Conservation (phyloP, 768 basidiomycete species). For the Piloderma croceum region DNA sequence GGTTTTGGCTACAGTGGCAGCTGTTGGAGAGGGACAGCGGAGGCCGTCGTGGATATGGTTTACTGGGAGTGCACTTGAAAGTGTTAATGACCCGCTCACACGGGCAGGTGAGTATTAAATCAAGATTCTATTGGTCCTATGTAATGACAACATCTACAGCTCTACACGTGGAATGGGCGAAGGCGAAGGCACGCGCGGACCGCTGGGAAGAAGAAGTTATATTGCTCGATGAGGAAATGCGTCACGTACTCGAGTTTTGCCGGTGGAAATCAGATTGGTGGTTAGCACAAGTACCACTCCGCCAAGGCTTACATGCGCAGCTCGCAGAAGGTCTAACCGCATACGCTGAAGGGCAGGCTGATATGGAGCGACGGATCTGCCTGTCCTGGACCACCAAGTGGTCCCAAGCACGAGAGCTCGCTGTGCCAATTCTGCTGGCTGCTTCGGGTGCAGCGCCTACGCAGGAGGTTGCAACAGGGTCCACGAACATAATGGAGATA, state of each 20-base stretch:
- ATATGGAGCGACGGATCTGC: too few species aligned
- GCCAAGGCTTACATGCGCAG: neutral
- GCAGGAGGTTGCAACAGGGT: too few species aligned
- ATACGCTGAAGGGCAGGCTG: neutral
- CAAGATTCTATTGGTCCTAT: neutral
- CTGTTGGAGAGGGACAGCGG: slow-evolving; percentile 3
- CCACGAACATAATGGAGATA: too few species aligned
- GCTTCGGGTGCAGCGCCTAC: too few species aligned
- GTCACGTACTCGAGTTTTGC: slow-evolving; percentile 14
- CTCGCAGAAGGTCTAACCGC: neutral
- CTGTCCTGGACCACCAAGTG: too few species aligned
- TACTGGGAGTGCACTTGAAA: neutral
- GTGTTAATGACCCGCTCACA: neutral
- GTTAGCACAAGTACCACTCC: neutral
- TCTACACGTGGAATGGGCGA: slow-evolving; percentile 21
- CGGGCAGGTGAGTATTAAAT: slow-evolving; percentile 6
- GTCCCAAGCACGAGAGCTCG: too few species aligned
- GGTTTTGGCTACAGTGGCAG: neutral
- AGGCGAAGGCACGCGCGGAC: slow-evolving; percentile 16
- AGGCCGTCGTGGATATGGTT: slow-evolving; percentile 18
- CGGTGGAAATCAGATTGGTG: slow-evolving; percentile 9
- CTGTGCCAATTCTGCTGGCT: too few species aligned
- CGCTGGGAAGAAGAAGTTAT: slow-evolving; percentile 23
- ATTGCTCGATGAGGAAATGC: slow-evolving; percentile 25
- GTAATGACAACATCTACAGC: neutral